These are phyloP conservation scores for Inonotus hispidus DNA, from an alignment of 1,284 basidiomycete genomes.

Conservation along the genomic window DNA sequence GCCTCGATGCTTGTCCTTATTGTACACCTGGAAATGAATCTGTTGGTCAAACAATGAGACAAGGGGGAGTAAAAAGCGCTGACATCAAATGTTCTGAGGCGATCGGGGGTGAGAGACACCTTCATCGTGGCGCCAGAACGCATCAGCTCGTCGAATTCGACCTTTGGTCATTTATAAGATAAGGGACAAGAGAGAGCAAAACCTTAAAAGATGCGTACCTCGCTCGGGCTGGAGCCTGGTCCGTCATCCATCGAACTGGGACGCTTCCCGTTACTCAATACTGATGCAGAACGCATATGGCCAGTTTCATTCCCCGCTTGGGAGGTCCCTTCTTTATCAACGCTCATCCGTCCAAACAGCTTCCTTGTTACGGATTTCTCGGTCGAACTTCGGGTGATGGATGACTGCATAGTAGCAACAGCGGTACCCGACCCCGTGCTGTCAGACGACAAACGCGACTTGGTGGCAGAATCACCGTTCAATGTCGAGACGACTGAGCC, in stretches of 20 bases:
- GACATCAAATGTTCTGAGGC: slow-evolving; percentile 88
- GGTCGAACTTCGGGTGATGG: slow-evolving; percentile 26
- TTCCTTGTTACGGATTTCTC: slow-evolving; percentile 18
- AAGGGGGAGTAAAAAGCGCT: slow-evolving; percentile 27
- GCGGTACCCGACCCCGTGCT: slow-evolving; percentile 14
- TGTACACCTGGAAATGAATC: slow-evolving; percentile 46
- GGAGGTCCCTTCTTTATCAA: slow-evolving; percentile 30
- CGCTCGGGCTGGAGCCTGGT: slow-evolving; percentile 16
- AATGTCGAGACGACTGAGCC: slow-evolving; percentile 19
- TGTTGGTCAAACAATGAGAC: background rate
- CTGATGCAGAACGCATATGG: slow-evolving; percentile 50
- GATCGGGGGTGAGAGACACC: slow-evolving; percentile 90
- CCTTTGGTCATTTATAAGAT: slow-evolving; percentile 27
- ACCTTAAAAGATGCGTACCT: slow-evolving; percentile 30
- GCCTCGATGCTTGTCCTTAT: slow-evolving; percentile 56
- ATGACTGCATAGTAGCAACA: slow-evolving; percentile 22
- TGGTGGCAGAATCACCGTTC: slow-evolving; percentile 2
- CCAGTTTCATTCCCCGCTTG: slow-evolving; percentile 44
- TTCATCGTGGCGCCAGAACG: slow-evolving; percentile 86
- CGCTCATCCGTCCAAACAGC: slow-evolving; percentile 17
- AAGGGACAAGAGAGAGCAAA: slow-evolving; percentile 13
- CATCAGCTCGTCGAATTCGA: slow-evolving; percentile 90
- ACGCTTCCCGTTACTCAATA: slow-evolving; percentile 33
- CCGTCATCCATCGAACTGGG: slow-evolving; percentile 19
- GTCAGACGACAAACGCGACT: slow-evolving; percentile 17